Conservation (phyloP, 192 early-diverging fungal genomes). For the Coemansia sp. region DNA sequence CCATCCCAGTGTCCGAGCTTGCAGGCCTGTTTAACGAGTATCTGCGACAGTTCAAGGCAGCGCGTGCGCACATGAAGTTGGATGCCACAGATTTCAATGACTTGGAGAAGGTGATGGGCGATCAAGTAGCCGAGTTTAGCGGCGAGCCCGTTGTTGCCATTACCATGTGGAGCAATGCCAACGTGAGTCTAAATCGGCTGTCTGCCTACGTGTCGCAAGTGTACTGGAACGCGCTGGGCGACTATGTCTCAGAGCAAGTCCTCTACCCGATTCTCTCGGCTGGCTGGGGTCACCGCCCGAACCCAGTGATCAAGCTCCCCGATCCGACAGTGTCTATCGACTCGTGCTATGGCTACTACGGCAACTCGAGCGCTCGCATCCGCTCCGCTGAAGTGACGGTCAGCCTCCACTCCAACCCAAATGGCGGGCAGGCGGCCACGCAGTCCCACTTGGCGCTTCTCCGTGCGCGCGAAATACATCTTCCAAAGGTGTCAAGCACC, state of each 20-base stretch:
- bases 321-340: slow-evolving; percentile 40
- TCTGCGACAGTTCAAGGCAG: slow-evolving; percentile 48
- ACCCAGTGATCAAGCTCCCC: slow-evolving; percentile 32
- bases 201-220: slow-evolving; percentile 46
- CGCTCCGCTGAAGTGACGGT: slow-evolving; percentile 29
- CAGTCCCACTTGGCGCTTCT: slow-evolving; percentile 33
- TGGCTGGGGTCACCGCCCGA: slow-evolving; percentile 37
- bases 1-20: slow-evolving; percentile 31
- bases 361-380: slow-evolving; percentile 10
- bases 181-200: slow-evolving; percentile 43
- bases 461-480: slow-evolving; percentile 22
- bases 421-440: slow-evolving; percentile 1
- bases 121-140: slow-evolving; percentile 45
- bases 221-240: slow-evolving; percentile 56
- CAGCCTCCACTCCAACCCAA: slow-evolving; percentile 24
- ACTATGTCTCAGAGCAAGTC: slow-evolving; percentile 54
- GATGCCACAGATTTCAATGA: slow-evolving; percentile 27
- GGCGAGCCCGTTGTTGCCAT: slow-evolving; percentile 48
- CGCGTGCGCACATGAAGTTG: slow-evolving; percentile 34
- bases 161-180: slow-evolving; percentile 49
- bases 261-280: slow-evolving; percentile 48
- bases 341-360: slow-evolving; percentile 17
- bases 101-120: slow-evolving; percentile 30
- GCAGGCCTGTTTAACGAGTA: slow-evolving; percentile 49
- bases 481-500: slow-evolving; percentile 35